Conservation (phyloP, 169 alveolate genomes). For the Plasmodium gallinaceum region DNA sequence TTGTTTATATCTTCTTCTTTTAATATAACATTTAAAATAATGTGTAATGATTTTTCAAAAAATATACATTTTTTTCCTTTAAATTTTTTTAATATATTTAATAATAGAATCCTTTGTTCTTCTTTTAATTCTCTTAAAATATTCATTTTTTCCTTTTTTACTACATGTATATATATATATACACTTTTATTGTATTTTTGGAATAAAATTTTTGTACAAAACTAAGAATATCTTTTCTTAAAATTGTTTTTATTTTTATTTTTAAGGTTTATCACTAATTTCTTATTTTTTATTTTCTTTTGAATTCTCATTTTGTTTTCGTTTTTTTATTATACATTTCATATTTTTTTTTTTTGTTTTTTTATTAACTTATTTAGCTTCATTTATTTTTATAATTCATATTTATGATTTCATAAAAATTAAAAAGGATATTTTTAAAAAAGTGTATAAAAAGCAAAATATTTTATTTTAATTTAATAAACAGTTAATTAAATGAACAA, state of each 20-base stretch:
- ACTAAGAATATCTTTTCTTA: not conserved
- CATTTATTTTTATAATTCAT: too few species aligned
- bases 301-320: too few species aligned
- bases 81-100: conserved; percentile 22
- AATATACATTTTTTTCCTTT: conserved; percentile 44
- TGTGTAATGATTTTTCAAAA: conserved; percentile 45
- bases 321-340: too few species aligned
- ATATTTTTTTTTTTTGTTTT: too few species aligned
- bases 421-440: too few species aligned
- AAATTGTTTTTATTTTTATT: not conserved
- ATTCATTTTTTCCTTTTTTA: conserved; percentile 6
- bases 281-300: too few species aligned
- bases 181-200: conserved; percentile 5
- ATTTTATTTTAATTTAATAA: too few species aligned
- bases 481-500: too few species aligned
- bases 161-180: not conserved
- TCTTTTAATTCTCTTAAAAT: conserved; percentile 12
- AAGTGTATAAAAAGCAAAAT: too few species aligned
- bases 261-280: not conserved
- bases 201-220: too few species aligned
- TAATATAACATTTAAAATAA: conserved; percentile 31
- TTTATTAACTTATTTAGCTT: too few species aligned
- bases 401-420: too few species aligned
- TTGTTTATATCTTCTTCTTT: conserved; percentile 52
- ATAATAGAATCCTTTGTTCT: conserved; percentile 22